Evolutionary conservation across 2,329 filamentous ascomycete species (phyloP).

Genomic region (Spiromastix sp.): DNA sequence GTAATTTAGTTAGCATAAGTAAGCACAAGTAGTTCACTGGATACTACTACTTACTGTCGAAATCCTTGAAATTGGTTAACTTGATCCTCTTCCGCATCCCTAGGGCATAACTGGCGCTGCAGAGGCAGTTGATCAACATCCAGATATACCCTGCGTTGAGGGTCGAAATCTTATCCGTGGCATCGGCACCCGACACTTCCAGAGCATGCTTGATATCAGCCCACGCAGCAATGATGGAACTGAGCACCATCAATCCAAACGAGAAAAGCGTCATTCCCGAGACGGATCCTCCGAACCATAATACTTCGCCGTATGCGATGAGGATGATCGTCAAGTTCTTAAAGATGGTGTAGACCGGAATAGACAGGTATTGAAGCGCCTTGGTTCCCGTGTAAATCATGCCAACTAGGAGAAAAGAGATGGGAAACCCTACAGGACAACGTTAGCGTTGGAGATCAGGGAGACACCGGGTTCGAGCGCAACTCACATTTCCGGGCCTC

Average conservation of each 20-base stretch:
- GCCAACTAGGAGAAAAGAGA: conserved; percentile 87
- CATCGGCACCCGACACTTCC: conserved; percentile 49
- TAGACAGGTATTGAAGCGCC: conserved; percentile 89
- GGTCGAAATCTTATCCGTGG: conserved; percentile 69
- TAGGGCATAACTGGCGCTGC: conserved; percentile 79
- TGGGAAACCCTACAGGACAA: conserved; percentile 72
- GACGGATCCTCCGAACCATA: conserved; percentile 95
- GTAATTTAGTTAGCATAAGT: too few relatives aligned
- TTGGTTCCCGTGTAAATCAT: conserved; percentile 99
- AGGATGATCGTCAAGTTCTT: conserved; percentile 99
- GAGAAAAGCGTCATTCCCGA: conserved; percentile 80
- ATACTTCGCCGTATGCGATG: conserved; percentile 94
- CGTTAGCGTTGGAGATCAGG: not conserved
- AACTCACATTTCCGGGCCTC: conserved; percentile 88
- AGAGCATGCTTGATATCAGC: conserved; percentile 87
- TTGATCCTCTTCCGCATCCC: conserved; percentile 98
- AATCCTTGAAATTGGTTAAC: conserved; percentile 99
- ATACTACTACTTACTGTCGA: conserved; percentile 67
- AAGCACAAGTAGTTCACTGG: conserved; percentile 19
- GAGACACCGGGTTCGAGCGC: not conserved
- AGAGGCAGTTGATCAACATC: conserved; percentile 97
- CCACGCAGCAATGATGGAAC: conserved; percentile 91
- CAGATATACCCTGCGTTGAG: conserved; percentile 92
- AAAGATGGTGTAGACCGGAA: conserved; percentile 99
- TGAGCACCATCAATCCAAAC: conserved; percentile 93